Evolutionary conservation across 257 asterid genomes (phyloP), one percentile per base, ranked within the genome.

Genomic region (Parsonsia alboflavescens): DNA sequence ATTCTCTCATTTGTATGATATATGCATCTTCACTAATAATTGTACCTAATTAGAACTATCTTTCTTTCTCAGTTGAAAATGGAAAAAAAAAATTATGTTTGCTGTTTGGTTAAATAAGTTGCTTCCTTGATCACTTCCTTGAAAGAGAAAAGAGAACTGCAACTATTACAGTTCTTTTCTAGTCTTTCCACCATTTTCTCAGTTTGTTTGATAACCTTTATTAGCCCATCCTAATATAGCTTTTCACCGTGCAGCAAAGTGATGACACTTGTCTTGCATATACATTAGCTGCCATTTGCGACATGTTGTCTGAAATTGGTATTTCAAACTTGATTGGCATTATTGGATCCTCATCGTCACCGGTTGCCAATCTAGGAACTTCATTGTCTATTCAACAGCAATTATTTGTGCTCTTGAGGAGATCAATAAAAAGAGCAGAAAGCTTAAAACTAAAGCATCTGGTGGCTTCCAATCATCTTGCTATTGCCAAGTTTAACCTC

Each of bases 211-310:
- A 46, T 41, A 65, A 4, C 5, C 26, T 42, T 22, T 66, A n/a
- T 42, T 26, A 45, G 66, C n/a, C 26, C 61, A 28, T n/a, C 28
- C 61, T 73, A 50, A 73, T 39, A 56, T 33, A 15, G 42, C 39
- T 15, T 49, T 41, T 44, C 21, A 15, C 57, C 73, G 17, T 91
- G 87, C 98, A 94, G 97, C 85, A 88, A 80, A 87, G 88, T 48
- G 97, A 94, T 85, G 99, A 94, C 75, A 80, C 90, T 57, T 92
- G 96, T 80, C 98, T 94, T 77, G 97, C 99, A 26, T 92, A 90
- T 82, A 94, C 99, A 15, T 82, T 94, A 76, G 86, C 93, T 3
- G 92, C 96, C 33, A 94, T 94, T 70, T 89, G 96, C 80, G 90
- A 88, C 77, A 89, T 92, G 77, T 84, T 92, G 81, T 92, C 97